These are phyloP conservation scores for Corylus avellana DNA, from an alignment of 306 rosid genomes.

Conservation along the genomic window DNA sequence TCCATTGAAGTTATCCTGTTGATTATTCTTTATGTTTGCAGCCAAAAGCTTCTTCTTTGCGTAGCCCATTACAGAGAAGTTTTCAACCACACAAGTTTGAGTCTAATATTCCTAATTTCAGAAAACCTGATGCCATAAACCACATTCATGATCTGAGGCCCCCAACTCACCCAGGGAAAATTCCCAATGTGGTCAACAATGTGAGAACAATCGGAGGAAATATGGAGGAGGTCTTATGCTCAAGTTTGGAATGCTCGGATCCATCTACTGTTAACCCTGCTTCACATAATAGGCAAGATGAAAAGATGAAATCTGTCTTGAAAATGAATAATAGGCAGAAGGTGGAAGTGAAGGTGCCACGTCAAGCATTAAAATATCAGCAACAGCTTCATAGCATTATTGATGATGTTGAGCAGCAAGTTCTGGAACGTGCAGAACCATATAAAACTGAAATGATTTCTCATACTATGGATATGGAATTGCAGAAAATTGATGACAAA, in stretches of 20 bases:
- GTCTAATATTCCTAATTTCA: slow-evolving; percentile 38
- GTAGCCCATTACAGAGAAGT: slow-evolving; percentile 34
- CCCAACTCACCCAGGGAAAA: slow-evolving; percentile 32
- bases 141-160: slow-evolving; percentile 34
- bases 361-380: slow-evolving; percentile 16
- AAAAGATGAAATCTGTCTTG: slow-evolving; percentile 31
- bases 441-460: slow-evolving; percentile 23
- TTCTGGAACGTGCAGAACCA: slow-evolving; percentile 32
- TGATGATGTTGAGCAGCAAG: slow-evolving; percentile 22
- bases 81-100: slow-evolving; percentile 45
- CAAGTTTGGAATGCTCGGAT: slow-evolving; percentile 17
- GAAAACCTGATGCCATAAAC: slow-evolving; percentile 35
- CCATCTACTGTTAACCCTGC: slow-evolving; percentile 6
- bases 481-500: slow-evolving; percentile 27
- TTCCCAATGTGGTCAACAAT: slow-evolving; percentile 29
- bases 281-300: slow-evolving; percentile 19
- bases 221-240: slow-evolving; percentile 19
- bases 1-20: slow-evolving; percentile 17
- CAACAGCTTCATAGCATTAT: slow-evolving; percentile 19
- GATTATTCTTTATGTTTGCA: slow-evolving; percentile 29
- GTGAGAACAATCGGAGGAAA: slow-evolving; percentile 27
- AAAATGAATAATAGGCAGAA: slow-evolving; percentile 27
- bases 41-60: slow-evolving; percentile 54
- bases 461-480: slow-evolving; percentile 32
- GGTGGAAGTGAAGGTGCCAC: slow-evolving; percentile 24